Conservation (phyloP, 2,329 filamentous ascomycete genomes). For the Epichloe gansuensis region DNA sequence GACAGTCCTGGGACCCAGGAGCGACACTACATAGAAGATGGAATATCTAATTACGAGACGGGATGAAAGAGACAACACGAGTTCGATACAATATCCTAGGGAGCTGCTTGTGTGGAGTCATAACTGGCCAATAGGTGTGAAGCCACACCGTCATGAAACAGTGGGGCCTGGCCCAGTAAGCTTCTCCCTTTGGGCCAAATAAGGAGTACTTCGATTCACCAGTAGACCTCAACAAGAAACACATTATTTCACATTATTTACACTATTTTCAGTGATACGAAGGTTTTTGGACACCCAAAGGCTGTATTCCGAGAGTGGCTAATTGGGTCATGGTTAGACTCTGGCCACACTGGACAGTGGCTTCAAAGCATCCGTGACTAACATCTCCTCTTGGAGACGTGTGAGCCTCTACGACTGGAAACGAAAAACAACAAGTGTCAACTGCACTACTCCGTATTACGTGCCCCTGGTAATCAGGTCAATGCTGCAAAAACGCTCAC, state of each 20-base stretch:
- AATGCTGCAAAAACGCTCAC: not conserved
- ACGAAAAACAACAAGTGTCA: not conserved
- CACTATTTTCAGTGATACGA: too few relatives aligned
- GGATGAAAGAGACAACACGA: conserved; percentile 1
- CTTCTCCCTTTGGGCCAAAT: not conserved
- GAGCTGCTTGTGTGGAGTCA: not conserved
- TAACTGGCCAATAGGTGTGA: conserved; percentile 2
- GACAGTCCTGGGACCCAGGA: conserved; percentile 7
- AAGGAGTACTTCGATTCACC: not conserved
- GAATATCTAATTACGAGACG: not conserved
- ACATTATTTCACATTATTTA: not conserved
- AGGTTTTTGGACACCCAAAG: not conserved
- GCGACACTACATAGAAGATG: not conserved
- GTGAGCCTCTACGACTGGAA: not conserved
- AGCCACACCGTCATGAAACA: not conserved
- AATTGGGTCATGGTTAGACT: too few relatives aligned
- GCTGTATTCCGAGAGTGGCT: too few relatives aligned
- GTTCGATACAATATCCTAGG: not conserved
- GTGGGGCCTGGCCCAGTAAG: conserved; percentile 7
- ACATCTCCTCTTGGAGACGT: not conserved
- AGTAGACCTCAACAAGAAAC: not conserved
- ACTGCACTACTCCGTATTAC: not conserved
- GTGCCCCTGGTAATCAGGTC: too few relatives aligned
- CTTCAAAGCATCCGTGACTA: not conserved
- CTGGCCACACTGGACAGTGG: not conserved